Base-by-base conservation (phyloP, 805 yeast genomes). In the Dipodascus geniculatus region DNA sequence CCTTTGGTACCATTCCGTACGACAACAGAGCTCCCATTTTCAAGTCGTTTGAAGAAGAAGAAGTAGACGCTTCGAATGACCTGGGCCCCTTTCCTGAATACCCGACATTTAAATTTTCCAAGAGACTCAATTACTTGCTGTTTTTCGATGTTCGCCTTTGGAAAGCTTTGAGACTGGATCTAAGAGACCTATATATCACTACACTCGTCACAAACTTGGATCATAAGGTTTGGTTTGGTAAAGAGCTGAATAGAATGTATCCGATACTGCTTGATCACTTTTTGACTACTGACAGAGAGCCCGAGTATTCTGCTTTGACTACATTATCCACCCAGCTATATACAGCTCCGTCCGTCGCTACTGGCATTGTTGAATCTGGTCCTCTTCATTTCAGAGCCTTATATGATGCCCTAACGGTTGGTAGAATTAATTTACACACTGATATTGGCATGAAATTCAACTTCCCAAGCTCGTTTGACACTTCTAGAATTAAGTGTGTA, bases 341-440 rank as follows among this genome's bases (percentile, higher is more conserved):
- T 67, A 90, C 97, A 0, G 84, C 95, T 53, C 96, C 97, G 0
- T 78, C 89, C 0, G 83, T 85, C 58, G 82, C 95, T 0, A 77
- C 74, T 1, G 70, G 79, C 23, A 77, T 86, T 23, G 74, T 81
- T 4, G 44, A 38, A 38, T n/a, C 17, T 17, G 44, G 20, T 6
- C 17, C 44, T n/a, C 6, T 38, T 6, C 44, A 38, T 38, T 38
- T 38, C 8, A 14, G 44, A n/a, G 44, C 20, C 4, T 38, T 38
- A 17, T 38, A 6, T 38, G 44, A 38, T 38, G 44, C 14, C 14
- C 44, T 38, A 3, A 38, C 44, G 6, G 19, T 38, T 11, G 17
- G 20, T 6, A 38, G 17, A 17, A 17, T 38, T 11, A n/a, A 14
- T 38, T 16, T 17, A 38, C 20, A 38, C 20, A 38, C 44, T 9